These are phyloP conservation scores for Pisolithus tinctorius DNA, from an alignment of 768 basidiomycete genomes.

Conservation along the genomic window DNA sequence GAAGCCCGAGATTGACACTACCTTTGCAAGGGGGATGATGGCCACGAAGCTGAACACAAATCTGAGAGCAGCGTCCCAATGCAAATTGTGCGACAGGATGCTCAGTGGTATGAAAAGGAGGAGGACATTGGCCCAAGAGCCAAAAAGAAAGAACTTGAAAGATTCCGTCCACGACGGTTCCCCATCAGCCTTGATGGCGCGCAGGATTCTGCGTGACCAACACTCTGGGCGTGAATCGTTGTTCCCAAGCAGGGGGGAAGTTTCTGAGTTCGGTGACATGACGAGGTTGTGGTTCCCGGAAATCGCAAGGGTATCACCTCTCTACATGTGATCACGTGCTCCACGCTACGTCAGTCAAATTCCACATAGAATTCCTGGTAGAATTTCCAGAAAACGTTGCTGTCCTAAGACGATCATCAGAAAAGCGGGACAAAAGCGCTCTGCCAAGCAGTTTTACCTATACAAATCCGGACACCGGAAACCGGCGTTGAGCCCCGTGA, in stretches of 20 bases:
- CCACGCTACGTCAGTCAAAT: too few species aligned
- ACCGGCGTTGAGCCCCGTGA: too few species aligned
- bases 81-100: conserved; percentile 50
- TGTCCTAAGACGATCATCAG: too few species aligned
- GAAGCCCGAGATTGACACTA: conserved; percentile 24
- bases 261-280: conserved; percentile 33
- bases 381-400: too few species aligned
- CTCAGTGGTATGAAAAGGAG: conserved; percentile 77
- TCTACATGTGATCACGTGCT: too few species aligned
- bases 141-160: conserved; percentile 53
- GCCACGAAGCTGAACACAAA: conserved; percentile 75
- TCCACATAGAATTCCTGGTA: too few species aligned
- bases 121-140: conserved; percentile 67
- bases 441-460: too few species aligned
- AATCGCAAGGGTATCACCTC: too few species aligned
- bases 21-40: conserved; percentile 84
- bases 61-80: conserved; percentile 73
- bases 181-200: conserved; percentile 48
- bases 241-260: conserved; percentile 43
- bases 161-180: conserved; percentile 58
- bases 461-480: too few species aligned
- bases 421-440: too few species aligned
- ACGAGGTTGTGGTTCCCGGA: not conserved
- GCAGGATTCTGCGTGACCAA: conserved; percentile 26
- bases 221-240: conserved; percentile 23